A percentile compares a stretch with the other conserved stretches of the same genome.
These are phyloP conservation scores for Kentomonas sorsogonicus DNA, from an alignment of 208 protist species.

Conservation along the genomic window DNA sequence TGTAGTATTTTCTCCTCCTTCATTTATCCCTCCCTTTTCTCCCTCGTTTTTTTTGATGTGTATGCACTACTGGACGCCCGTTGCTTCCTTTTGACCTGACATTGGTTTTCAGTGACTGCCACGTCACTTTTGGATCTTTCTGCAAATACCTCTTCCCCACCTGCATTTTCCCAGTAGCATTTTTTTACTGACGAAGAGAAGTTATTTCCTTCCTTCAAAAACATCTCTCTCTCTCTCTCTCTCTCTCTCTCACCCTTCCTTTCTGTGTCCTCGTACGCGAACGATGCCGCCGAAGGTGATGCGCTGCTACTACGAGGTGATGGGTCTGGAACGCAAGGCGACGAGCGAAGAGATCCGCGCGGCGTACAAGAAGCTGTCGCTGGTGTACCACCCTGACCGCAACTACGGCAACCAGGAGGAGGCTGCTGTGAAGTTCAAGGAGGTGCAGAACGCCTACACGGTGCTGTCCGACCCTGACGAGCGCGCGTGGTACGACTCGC, in stretches of 20 bases:
- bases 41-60: neutral
- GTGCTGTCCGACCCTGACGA: slow-evolving; percentile 81
- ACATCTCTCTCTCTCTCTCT: neutral
- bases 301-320: slow-evolving; percentile 86
- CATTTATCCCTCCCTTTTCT: neutral
- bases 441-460: slow-evolving; percentile 87
- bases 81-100: no score
- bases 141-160: neutral
- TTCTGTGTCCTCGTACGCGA: neutral
- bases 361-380: slow-evolving; percentile 84
- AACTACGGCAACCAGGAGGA: slow-evolving; percentile 84
- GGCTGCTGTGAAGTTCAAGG: slow-evolving; percentile 73
- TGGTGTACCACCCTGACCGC: slow-evolving; percentile 86
- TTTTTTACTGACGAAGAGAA: no score
- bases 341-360: slow-evolving; percentile 72
- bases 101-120: no score
- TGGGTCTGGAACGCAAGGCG: slow-evolving; percentile 72
- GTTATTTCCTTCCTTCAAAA: no score
- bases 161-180: neutral
- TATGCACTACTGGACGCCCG: no score
- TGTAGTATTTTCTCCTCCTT: neutral
- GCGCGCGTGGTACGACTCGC: slow-evolving; percentile 89
- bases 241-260: neutral
- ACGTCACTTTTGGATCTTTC: no score
- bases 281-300: slow-evolving; percentile 35